Evolutionary conservation across 805 yeast genomes (phyloP), one percentile per base, ranked within the genome.

Genomic region (Ogataea dorogensis): DNA sequence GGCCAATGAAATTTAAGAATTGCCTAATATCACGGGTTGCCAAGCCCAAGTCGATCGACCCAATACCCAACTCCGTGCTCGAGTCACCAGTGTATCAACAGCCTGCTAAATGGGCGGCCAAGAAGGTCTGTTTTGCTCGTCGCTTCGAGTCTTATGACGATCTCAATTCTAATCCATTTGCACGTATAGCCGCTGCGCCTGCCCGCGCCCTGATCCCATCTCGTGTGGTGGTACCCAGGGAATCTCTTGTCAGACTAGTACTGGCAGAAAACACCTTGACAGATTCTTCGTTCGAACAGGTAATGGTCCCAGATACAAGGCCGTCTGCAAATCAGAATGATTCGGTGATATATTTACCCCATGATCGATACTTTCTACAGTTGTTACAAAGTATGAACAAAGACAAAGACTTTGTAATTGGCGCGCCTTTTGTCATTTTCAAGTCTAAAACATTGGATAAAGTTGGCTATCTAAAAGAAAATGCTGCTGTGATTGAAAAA

Each of bases 121-220:
- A 40, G 24, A 30, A 36, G 9, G 42, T 27, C 13, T 31, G 28
- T 15, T 15, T 54, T 4, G 22, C 36, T 17, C 34, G 47, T 13
- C 31, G 58, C 28, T 27, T 56, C 2, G 46, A 49, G 11, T 24
- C 49, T 0, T 56, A 58, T 30, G 46, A 38, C 9, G 40, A 42
- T 8, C 35, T 69, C 4, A 34, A 54, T 1, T 22, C 46, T 1
- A 71, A 73, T 32, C 40, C 64, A 2, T 68, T 62, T 47, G 75
- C 73, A 0, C 42, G 52, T 5, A 12, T 64, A 2, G 46, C 76
- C 7, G 54, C 67, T 0, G 63, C 77, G 0, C 73, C 76, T 2
- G 54, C 66, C 11, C 56, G 80, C 42, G 54, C 56, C 46, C 73
- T 71, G 11, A 47, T 60, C 9, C 24, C 54, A 0, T 51, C 70